These are phyloP conservation scores for Aureobasidium sp. DNA, from an alignment of 2,329 filamentous ascomycete species.

Conservation along the genomic window DNA sequence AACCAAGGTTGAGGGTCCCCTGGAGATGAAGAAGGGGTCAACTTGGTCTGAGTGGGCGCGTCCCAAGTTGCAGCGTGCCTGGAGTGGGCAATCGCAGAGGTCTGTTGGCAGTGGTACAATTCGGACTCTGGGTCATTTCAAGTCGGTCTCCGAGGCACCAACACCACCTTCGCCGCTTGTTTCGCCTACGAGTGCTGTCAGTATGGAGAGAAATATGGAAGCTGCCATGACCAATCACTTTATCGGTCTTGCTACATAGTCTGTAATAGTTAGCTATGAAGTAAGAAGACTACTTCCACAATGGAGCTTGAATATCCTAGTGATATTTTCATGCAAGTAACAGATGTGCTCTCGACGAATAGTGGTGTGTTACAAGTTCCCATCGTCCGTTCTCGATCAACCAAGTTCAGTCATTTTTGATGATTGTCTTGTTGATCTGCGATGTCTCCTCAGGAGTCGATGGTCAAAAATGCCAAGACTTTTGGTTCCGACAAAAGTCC, in stretches of 20 bases:
- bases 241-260: conserved; percentile 21
- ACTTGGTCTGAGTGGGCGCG: conserved; percentile 28
- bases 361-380: no score
- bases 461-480: conserved; percentile 3
- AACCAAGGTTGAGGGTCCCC: conserved; percentile 22
- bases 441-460: neutral
- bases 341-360: neutral
- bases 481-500: neutral
- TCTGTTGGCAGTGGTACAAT: conserved; percentile 16
- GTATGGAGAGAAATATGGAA: conserved; percentile 25
- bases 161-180: conserved; percentile 19
- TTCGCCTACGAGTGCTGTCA: conserved; percentile 21
- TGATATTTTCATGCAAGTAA: neutral
- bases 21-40: conserved; percentile 25
- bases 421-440: neutral
- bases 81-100: conserved; percentile 21
- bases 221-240: conserved; percentile 24
- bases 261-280: neutral
- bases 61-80: conserved; percentile 27
- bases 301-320: neutral
- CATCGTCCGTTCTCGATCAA: no score
- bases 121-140: conserved; percentile 3
- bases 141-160: conserved; percentile 14
- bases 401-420: no score
- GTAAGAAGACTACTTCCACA: neutral